These are phyloP conservation scores for Aspergillus sp. DNA, from an alignment of 2,329 filamentous ascomycete genomes.

Conservation along the genomic window DNA sequence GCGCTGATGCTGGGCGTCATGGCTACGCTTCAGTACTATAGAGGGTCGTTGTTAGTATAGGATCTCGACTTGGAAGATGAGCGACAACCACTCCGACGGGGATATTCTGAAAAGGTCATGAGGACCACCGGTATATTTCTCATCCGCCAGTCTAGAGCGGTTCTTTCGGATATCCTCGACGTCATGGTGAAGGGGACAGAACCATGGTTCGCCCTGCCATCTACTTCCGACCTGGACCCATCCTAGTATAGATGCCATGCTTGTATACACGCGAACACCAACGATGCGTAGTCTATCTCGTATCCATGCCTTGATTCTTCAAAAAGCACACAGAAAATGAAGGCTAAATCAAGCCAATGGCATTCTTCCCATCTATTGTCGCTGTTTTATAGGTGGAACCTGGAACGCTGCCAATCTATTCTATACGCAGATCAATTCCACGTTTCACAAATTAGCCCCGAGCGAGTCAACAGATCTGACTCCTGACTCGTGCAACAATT, in stretches of 20 bases:
- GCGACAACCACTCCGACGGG: background rate
- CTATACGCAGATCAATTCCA: slow-evolving; percentile 1
- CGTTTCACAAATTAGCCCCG: slow-evolving; percentile 4
- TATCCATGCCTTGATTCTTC: too few species aligned
- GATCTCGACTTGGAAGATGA: background rate
- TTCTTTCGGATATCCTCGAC: background rate
- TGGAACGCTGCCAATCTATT: too few species aligned
- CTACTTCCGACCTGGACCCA: too few species aligned
- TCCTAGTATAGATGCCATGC: too few species aligned
- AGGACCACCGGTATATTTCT: background rate
- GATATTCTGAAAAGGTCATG: background rate
- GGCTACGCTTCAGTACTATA: background rate
- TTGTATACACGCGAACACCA: too few species aligned
- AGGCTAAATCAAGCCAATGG: too few species aligned
- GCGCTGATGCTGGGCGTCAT: slow-evolving; percentile 24
- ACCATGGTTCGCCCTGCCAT: background rate
- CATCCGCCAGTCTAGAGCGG: background rate
- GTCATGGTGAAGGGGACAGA: background rate
- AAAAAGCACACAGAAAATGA: too few species aligned
- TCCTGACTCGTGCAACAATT: background rate
- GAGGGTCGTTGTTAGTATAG: background rate
- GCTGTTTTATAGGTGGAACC: too few species aligned
- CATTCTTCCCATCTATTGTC: too few species aligned
- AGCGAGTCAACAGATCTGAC: background rate
- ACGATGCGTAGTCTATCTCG: too few species aligned